These are phyloP conservation scores for Solidago caesia DNA, from an alignment of 129 eudicot genomes.

Conservation along the genomic window DNA sequence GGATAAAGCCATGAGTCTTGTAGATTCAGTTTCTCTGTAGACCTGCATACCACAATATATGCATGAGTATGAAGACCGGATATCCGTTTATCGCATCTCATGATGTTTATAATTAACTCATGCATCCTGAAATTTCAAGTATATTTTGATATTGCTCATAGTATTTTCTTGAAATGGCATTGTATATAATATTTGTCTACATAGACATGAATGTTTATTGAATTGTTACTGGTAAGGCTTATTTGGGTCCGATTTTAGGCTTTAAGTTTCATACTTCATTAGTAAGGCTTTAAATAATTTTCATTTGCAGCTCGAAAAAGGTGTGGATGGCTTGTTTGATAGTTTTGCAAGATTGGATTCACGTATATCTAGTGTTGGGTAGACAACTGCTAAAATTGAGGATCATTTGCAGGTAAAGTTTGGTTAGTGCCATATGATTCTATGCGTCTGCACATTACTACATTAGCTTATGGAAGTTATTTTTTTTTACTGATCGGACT, in stretches of 20 bases:
- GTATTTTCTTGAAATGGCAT: not conserved
- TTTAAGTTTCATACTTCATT: conserved; percentile 4
- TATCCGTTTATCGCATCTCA: conserved; percentile 15
- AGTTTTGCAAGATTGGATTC: conserved; percentile 97
- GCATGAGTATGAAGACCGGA: conserved; percentile 6
- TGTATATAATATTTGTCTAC: conserved; percentile 2
- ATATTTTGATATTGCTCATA: not conserved
- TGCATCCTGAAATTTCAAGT: conserved; percentile 17
- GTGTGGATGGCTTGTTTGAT: conserved; percentile 96
- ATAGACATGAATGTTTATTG: not conserved
- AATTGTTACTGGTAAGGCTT: not conserved
- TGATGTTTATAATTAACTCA: conserved; percentile 10
- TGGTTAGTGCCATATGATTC: conserved; percentile 11
- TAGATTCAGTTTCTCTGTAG: conserved; percentile 1
- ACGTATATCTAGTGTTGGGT: conserved; percentile 99
- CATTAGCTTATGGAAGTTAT: not conserved
- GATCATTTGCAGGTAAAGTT: conserved; percentile 92
- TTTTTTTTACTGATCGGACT: not conserved
- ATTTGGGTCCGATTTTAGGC: conserved; percentile 8
- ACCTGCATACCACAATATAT: not conserved
- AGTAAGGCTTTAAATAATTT: conserved; percentile 18
- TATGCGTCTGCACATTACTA: conserved; percentile 1
- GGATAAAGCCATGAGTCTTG: not conserved
- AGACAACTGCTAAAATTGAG: conserved; percentile 98
- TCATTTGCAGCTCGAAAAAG: conserved; percentile 78